Evolutionary conservation across 495 filamentous ascomycete genomes (phyloP).

Genomic region (Xanthoparmelia taractica): DNA sequence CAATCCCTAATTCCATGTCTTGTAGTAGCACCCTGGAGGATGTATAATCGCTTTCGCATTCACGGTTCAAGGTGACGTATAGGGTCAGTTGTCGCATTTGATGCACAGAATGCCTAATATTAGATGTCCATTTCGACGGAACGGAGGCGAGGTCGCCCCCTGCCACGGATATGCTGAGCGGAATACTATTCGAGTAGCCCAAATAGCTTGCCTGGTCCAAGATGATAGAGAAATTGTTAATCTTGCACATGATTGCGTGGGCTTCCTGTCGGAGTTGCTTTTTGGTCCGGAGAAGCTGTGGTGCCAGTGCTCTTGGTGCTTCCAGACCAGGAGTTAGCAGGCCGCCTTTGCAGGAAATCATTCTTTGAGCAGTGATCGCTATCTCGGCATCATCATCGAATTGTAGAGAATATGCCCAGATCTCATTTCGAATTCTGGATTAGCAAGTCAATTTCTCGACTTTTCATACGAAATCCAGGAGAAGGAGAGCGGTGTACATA

Average conservation of each 20-base stretch:
- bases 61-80: background rate
- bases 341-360: background rate
- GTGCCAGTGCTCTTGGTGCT: background rate
- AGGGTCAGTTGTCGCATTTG: background rate
- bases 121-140: slow-evolving; percentile 8
- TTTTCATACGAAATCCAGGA: background rate
- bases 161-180: background rate
- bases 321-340: background rate
- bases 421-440: background rate
- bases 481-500: background rate
- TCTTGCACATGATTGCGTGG: background rate
- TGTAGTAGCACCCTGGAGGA: background rate
- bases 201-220: slow-evolving; percentile 8
- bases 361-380: background rate
- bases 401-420: background rate
- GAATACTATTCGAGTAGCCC: background rate
- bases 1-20: background rate
- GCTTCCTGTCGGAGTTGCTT: background rate
- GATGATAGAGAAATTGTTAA: background rate
- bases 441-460: background rate
- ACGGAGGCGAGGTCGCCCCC: background rate
- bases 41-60: background rate
- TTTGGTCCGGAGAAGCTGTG: too few species aligned
- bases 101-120: too few species aligned
- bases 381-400: background rate